Evolutionary conservation across 2,329 filamentous ascomycete species (phyloP), one percentile per base, ranked within the genome.

Genomic region (Cladosporium halotolerans): DNA sequence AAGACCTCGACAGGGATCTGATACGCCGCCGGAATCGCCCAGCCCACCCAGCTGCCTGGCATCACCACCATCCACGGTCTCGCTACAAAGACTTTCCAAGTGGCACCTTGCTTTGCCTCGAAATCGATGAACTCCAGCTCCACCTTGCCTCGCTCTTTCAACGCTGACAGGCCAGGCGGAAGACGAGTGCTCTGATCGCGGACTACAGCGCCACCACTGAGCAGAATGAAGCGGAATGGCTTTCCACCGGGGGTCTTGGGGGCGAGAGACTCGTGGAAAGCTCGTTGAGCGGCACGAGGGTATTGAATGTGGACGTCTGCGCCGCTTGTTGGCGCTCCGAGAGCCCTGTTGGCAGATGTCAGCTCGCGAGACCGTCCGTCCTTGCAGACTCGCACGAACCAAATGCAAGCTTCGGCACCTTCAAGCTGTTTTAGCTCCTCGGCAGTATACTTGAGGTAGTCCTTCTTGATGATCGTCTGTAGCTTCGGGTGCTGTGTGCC

Each of bases 381-480:
- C n/a, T n/a, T n/a, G n/a, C n/a, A n/a, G n/a, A n/a, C n/a, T n/a
- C n/a, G n/a, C n/a, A n/a, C n/a, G n/a, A n/a, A 54, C 73, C 73
- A 76, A 10, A 76, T 71, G 58, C 71, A 74, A 13, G 69, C 71
- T 49, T 73, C 68, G 9, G 71, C 70, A 8, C 68, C 72, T 32
- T 62, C 55, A 3, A 75, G 60, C 40, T 71, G 62, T 11, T 60
- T 34, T 2, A 77, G 52, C 9, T 74, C 59, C 5, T 73, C 66
- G 0, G 68, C 65, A 0, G 78, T 70, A 58, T 78, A 82, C 1
- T 67, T 63, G 2, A 70, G 67, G 62, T 82, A 83, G 60, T 83
- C 77, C n/a, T 74, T 66, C 53, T 79, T 70, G 58, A 79, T 66
- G 38, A 79, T 64, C 11, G 76, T 72, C 13, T 76, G 73, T 5